Percentiles rank a stretch among this genome's conserved stretches.
phyloP scores from a whole-genome alignment of 805 yeast genomes.

The Vanderwaltozyma tropicalis region DNA sequence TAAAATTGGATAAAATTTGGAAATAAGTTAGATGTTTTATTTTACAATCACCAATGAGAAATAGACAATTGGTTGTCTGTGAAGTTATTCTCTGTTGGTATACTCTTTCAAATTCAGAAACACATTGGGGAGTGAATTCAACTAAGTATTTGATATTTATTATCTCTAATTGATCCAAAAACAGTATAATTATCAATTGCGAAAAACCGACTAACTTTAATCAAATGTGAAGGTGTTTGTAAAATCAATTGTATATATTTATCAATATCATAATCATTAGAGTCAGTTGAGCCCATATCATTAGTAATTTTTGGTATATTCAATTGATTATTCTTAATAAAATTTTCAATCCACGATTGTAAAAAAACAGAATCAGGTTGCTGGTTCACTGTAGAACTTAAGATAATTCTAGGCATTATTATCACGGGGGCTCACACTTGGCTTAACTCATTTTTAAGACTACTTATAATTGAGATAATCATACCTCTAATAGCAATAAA shows the following conservation, averaged over 20 bases:
- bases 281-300: slow-evolving; percentile 2
- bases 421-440: too few relatives aligned
- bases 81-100: slow-evolving; percentile 18
- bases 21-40: slow-evolving; percentile 2
- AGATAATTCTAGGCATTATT: slow-evolving; percentile 15
- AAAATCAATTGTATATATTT: slow-evolving; percentile 8
- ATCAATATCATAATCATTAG: slow-evolving; percentile 6
- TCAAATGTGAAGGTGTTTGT: slow-evolving; percentile 1
- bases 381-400: slow-evolving; percentile 7
- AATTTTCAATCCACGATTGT: slow-evolving; percentile 15
- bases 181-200: slow-evolving; percentile 14
- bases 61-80: slow-evolving; percentile 17
- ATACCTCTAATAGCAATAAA: too few relatives aligned
- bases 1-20: neutral
- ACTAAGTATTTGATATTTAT: slow-evolving; percentile 21
- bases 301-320: too few relatives aligned
- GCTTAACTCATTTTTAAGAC: too few relatives aligned
- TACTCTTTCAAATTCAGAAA: slow-evolving; percentile 20
- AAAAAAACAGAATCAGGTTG: slow-evolving; percentile 16
- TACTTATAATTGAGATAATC: too few relatives aligned
- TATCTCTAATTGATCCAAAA: slow-evolving; percentile 21
- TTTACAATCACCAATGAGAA: slow-evolving; percentile 19
- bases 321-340: slow-evolving; percentile 4
- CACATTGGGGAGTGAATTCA: slow-evolving; percentile 25
- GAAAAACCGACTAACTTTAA: slow-evolving; percentile 17